A percentile compares a stretch with the other conserved stretches of the same genome.
These are phyloP conservation scores for Nakazawaea holstii DNA, from an alignment of 805 yeast genomes.

Conservation along the genomic window DNA sequence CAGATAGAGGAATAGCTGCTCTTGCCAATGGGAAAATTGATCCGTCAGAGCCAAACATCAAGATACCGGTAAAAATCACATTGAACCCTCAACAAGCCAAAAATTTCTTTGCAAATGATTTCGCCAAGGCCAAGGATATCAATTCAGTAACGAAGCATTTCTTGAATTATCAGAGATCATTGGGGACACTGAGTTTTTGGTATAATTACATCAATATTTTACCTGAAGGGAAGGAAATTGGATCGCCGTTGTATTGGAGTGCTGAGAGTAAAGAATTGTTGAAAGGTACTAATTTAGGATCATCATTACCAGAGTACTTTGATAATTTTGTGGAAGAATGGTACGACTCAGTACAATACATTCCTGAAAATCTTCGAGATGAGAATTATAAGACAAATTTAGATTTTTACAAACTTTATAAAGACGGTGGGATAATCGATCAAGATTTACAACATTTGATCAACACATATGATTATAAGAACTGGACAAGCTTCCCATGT, in stretches of 20 bases:
- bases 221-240: constrained; percentile 34
- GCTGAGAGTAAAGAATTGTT: constrained; percentile 43
- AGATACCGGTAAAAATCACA: constrained; percentile 3
- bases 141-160: constrained; percentile 11
- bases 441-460: not conserved
- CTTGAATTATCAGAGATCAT: constrained; percentile 14
- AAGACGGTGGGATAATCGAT: constrained; percentile 5
- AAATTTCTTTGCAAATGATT: constrained; percentile 1
- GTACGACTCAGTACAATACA: constrained; percentile 26
- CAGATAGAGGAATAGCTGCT: constrained; percentile 29
- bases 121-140: not conserved
- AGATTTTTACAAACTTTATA: constrained; percentile 20
- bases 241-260: constrained; percentile 68
- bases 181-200: constrained; percentile 12
- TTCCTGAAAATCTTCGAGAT: constrained; percentile 15
- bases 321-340: constrained; percentile 53
- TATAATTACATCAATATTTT: constrained; percentile 27
- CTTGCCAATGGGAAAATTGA: constrained; percentile 13
- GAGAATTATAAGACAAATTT: constrained; percentile 18
- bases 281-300: constrained; percentile 66
- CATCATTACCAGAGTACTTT: constrained; percentile 44
- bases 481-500: constrained; percentile 63
- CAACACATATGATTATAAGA: constrained; percentile 7
- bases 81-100: constrained; percentile 7
- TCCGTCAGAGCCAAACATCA: constrained; percentile 9